Evolutionary conservation across 2,329 filamentous ascomycete species (phyloP).

Genomic region (Epichloe coenophiala): DNA sequence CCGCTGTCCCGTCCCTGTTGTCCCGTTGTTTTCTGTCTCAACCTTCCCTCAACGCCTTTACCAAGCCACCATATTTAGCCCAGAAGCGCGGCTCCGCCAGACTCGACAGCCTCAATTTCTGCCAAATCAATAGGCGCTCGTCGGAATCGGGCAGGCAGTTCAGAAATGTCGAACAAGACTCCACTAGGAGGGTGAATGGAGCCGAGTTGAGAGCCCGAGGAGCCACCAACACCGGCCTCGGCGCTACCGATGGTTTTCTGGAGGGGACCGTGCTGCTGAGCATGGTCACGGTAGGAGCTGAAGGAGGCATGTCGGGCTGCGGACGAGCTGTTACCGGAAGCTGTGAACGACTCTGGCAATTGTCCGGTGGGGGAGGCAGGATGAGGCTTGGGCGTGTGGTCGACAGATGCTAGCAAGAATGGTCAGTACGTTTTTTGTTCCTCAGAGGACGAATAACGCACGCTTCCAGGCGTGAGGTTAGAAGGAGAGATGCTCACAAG

Average conservation of each 20-base stretch:
- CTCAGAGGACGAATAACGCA: background rate
- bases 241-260: conserved; percentile 37
- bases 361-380: conserved; percentile 51
- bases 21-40: background rate
- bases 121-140: conserved; percentile 57
- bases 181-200: conserved; percentile 57
- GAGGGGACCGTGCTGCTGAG: conserved; percentile 66
- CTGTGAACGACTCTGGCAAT: conserved; percentile 42
- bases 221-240: conserved; percentile 39
- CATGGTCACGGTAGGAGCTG: conserved; percentile 64
- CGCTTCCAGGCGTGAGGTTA: background rate
- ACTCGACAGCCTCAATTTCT: conserved; percentile 94
- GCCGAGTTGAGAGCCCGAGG: conserved; percentile 57
- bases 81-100: conserved; percentile 60
- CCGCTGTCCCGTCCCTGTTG: background rate
- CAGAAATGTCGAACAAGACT: conserved; percentile 74
- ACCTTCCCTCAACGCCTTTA: background rate
- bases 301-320: conserved; percentile 45
- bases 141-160: conserved; percentile 76
- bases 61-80: conserved; percentile 21
- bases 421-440: conserved; percentile 9
- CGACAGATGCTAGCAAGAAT: conserved; percentile 42
- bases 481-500: conserved; percentile 24
- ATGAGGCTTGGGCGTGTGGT: conserved; percentile 62
- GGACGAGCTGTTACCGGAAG: conserved; percentile 16